phyloP scores from a whole-genome alignment of 148 eudicot species.

The Cornus suecica region DNA sequence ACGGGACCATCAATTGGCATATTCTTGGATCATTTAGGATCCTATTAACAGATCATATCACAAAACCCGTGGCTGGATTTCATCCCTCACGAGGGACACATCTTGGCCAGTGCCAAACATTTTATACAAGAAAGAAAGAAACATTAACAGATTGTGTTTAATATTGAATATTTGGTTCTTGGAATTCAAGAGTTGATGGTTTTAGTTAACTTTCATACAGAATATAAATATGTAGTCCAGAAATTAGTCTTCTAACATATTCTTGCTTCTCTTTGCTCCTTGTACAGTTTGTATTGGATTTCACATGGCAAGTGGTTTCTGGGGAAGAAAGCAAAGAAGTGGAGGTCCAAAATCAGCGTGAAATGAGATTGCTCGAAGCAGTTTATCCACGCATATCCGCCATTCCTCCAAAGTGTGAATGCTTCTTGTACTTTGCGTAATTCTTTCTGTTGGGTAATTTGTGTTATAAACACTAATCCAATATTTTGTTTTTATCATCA shows the following conservation, averaged over 20 bases:
- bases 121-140: too few species aligned
- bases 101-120: too few species aligned
- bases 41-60: too few species aligned
- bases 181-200: too few species aligned
- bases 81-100: too few species aligned
- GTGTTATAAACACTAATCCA: background rate
- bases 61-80: too few species aligned
- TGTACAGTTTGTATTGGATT: slow-evolving; percentile 56
- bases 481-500: background rate
- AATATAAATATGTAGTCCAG: background rate
- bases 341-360: slow-evolving; percentile 54
- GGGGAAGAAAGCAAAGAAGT: slow-evolving; percentile 74
- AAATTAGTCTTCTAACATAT: background rate
- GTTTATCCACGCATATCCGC: slow-evolving; percentile 76
- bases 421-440: background rate
- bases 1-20: too few species aligned
- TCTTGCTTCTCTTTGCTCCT: slow-evolving; percentile 12
- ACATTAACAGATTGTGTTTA: too few species aligned
- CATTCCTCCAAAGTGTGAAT: slow-evolving; percentile 69
- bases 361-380: slow-evolving; percentile 74
- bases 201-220: background rate
- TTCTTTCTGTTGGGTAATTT: background rate
- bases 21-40: too few species aligned
- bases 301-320: slow-evolving; percentile 64
- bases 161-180: too few species aligned